Percentiles rank a stretch among this genome's conserved stretches.
Conservation (phyloP, 768 basidiomycete genomes). For the Lactifluus hygrophoroides region DNA sequence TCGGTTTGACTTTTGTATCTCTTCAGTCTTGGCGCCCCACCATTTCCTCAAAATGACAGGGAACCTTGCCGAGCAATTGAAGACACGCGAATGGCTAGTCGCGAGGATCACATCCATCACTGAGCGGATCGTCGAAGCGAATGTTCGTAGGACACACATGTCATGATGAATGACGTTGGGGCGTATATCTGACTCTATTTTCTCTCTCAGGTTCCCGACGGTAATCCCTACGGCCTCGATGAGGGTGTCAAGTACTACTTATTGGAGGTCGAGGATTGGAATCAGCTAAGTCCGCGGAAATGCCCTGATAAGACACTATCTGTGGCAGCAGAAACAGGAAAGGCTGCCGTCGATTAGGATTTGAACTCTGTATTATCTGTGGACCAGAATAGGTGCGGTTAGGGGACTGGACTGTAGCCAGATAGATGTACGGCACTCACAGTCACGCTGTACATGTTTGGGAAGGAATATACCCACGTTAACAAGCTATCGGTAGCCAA, state of each 20-base stretch:
- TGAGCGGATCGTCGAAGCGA: conserved; percentile 73
- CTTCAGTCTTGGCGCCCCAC: conserved; percentile 90
- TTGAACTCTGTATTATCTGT: not conserved
- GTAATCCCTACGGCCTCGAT: conserved; percentile 78
- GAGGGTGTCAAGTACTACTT: conserved; percentile 88
- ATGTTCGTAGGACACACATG: conserved; percentile 37
- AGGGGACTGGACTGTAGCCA: too few species aligned
- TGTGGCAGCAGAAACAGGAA: not conserved
- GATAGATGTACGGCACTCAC: too few species aligned
- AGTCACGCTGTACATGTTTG: too few species aligned
- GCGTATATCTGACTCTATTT: conserved; percentile 6
- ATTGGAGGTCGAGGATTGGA: conserved; percentile 91
- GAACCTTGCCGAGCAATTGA: conserved; percentile 78
- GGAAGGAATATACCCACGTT: too few species aligned
- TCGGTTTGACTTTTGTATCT: not conserved
- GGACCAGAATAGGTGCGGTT: too few species aligned
- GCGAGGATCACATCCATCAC: conserved; percentile 84
- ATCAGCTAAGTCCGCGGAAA: conserved; percentile 42
- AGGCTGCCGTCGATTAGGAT: not conserved
- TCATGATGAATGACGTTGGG: not conserved
- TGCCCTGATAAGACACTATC: not conserved
- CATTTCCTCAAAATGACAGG: conserved; percentile 87
- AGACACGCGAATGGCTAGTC: conserved; percentile 89
- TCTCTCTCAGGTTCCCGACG: conserved; percentile 53
- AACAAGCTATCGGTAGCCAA: too few species aligned